These are phyloP conservation scores for Anthostomella pinea DNA, from an alignment of 2,329 filamentous ascomycete species.

Conservation along the genomic window DNA sequence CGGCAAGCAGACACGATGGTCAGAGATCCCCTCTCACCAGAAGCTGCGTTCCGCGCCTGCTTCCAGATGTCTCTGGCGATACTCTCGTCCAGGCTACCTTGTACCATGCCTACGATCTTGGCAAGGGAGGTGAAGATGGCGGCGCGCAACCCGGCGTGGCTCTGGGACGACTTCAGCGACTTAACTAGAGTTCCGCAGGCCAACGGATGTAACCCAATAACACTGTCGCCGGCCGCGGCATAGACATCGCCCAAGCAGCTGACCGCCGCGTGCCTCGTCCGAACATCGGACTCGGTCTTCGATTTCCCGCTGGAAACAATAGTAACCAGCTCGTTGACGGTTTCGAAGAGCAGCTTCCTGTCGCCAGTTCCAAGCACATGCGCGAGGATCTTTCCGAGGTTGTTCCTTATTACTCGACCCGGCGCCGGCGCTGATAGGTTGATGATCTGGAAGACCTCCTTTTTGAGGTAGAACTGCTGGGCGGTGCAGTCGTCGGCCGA, in stretches of 20 bases:
- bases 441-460: constrained; percentile 90
- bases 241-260: constrained; percentile 87
- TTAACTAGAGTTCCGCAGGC: constrained; percentile 72
- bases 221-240: constrained; percentile 89
- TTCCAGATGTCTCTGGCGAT: constrained; percentile 93
- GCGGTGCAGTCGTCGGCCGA: constrained; percentile 77
- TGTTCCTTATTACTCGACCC: constrained; percentile 85
- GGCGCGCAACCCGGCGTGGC: constrained; percentile 77
- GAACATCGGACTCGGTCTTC: constrained; percentile 71
- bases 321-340: constrained; percentile 79
- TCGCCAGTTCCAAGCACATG: constrained; percentile 83
- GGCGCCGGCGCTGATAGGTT: constrained; percentile 77
- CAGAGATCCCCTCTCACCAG: constrained; percentile 76
- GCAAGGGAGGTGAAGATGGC: constrained; percentile 72
- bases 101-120: constrained; percentile 74
- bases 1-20: constrained; percentile 77
- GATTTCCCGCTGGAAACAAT: constrained; percentile 72
- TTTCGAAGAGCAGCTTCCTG: constrained; percentile 89
- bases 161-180: constrained; percentile 74
- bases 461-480: constrained; percentile 89
- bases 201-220: constrained; percentile 76
- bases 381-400: constrained; percentile 78
- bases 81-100: constrained; percentile 74
- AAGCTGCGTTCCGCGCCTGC: constrained; percentile 72
- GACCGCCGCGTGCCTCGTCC: constrained; percentile 82